These are phyloP conservation scores for Ulota crispa DNA, from an alignment of 225 moss, liverwort and hornwort genomes.

Conservation along the genomic window DNA sequence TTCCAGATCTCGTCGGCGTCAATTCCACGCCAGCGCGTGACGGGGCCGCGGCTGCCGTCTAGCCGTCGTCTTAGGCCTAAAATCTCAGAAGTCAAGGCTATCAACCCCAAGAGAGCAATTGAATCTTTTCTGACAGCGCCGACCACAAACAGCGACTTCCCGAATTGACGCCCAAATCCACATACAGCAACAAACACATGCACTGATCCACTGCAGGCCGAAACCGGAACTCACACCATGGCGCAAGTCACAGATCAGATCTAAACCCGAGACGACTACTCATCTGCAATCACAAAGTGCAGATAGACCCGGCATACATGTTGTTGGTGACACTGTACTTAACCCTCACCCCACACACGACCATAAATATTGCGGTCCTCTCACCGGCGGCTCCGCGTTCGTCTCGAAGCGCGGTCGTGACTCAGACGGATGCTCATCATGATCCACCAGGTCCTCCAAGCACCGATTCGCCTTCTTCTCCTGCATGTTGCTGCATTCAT, in stretches of 20 bases:
- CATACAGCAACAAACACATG: slow-evolving; percentile 22
- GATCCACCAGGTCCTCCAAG: neutral
- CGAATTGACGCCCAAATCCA: neutral
- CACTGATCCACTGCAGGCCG: neutral
- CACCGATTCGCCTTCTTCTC: slow-evolving; percentile 21
- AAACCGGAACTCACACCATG: neutral
- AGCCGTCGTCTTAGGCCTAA: neutral
- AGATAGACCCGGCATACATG: neutral
- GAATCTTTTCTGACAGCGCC: neutral
- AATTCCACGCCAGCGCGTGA: slow-evolving; percentile 1
- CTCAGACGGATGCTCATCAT: neutral
- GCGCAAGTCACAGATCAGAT: neutral
- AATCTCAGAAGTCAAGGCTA: neutral
- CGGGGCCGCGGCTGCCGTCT: slow-evolving; percentile 15
- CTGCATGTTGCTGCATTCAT: slow-evolving; percentile 50
- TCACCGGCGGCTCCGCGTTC: slow-evolving; percentile 31
- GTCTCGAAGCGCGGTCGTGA: slow-evolving; percentile 20
- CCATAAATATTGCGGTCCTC: neutral
- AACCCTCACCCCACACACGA: slow-evolving; percentile 1
- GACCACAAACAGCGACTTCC: neutral
- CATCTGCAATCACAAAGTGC: neutral
- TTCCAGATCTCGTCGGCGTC: slow-evolving; percentile 29
- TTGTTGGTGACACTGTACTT: slow-evolving; percentile 27
- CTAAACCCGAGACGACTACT: neutral
- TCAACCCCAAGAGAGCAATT: neutral